Evolutionary conservation across 73 alveolate genomes (phyloP).

Genomic region (Tetrahymena borealis): DNA sequence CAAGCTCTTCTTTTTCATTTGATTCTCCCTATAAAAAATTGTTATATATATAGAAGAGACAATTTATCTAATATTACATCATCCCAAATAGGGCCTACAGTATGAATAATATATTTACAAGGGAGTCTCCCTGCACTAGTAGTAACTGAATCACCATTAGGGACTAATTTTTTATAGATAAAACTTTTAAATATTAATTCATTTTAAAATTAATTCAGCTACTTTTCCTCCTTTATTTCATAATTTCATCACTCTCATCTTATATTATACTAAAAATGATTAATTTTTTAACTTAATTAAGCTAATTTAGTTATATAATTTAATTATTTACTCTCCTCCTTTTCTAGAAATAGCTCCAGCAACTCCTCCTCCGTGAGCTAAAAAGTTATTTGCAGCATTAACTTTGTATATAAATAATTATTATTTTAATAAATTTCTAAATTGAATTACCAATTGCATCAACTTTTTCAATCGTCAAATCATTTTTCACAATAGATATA

Average conservation of each 20-base stretch:
- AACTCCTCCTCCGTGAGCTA: slow-evolving; percentile 65
- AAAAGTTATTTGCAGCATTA: slow-evolving; percentile 74
- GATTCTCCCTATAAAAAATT: neutral
- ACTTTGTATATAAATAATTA: neutral
- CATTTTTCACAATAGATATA: slow-evolving; percentile 49
- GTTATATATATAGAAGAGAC: too few species aligned
- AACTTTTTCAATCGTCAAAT: slow-evolving; percentile 57
- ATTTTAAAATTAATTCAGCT: neutral
- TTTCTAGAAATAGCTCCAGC: slow-evolving; percentile 71
- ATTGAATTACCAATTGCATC: slow-evolving; percentile 56
- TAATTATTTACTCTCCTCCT: slow-evolving; percentile 70
- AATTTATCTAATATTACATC: too few species aligned
- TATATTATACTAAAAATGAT: neutral
- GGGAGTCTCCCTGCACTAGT: slow-evolving; percentile 74
- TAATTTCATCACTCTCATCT: neutral
- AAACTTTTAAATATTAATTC: neutral
- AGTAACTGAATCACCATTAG: slow-evolving; percentile 57
- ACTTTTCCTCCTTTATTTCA: neutral
- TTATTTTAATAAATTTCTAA: neutral
- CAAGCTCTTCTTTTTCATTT: neutral
- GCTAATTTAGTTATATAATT: slow-evolving; percentile 29
- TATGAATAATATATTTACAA: slow-evolving; percentile 71
- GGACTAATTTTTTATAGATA: slow-evolving; percentile 30
- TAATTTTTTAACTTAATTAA: neutral
- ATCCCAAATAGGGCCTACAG: slow-evolving; percentile 81